Evolutionary conservation across 2,329 filamentous ascomycete genomes (phyloP).

Genomic region (Sclerotiophoma versabilis): DNA sequence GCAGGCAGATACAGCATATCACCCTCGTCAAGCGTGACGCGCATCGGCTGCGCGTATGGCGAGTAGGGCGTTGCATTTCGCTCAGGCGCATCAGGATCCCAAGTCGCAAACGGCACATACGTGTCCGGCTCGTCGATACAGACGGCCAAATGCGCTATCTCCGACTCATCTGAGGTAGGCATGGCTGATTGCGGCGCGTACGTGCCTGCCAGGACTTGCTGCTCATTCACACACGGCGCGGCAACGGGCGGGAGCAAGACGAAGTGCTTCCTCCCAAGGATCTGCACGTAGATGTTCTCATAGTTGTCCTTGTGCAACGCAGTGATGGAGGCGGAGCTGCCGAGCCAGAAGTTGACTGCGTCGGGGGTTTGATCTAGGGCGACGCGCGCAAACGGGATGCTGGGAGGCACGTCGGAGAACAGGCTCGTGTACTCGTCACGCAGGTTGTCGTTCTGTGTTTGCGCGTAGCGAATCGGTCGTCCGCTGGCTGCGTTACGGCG

Average conservation of each 20-base stretch:
- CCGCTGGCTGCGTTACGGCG: not conserved
- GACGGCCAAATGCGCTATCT: conserved; percentile 32
- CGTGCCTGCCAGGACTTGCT: conserved; percentile 61
- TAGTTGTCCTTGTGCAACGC: conserved; percentile 84
- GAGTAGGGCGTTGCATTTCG: conserved; percentile 64
- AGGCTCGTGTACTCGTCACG: conserved; percentile 73
- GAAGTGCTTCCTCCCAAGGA: conserved; percentile 77
- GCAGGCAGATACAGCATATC: conserved; percentile 85
- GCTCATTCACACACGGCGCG: conserved; percentile 73
- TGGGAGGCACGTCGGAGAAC: conserved; percentile 66
- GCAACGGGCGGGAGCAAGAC: conserved; percentile 75
- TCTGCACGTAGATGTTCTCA: conserved; percentile 83
- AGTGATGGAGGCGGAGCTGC: conserved; percentile 71
- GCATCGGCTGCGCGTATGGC: conserved; percentile 64
- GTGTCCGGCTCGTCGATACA: conserved; percentile 47
- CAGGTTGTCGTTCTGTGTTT: conserved; percentile 86
- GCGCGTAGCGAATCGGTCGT: conserved; percentile 63
- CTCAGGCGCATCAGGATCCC: conserved; percentile 72
- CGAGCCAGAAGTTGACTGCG: conserved; percentile 84
- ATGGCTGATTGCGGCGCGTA: too few relatives aligned
- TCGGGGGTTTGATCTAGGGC: conserved; percentile 72
- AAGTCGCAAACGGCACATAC: conserved; percentile 71
- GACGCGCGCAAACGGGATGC: conserved; percentile 75
- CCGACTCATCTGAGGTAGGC: too few relatives aligned
- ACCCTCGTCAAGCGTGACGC: conserved; percentile 73